Evolutionary conservation across 129 eudicot species (phyloP).

Genomic region (Smallanthus sonchifolius): DNA sequence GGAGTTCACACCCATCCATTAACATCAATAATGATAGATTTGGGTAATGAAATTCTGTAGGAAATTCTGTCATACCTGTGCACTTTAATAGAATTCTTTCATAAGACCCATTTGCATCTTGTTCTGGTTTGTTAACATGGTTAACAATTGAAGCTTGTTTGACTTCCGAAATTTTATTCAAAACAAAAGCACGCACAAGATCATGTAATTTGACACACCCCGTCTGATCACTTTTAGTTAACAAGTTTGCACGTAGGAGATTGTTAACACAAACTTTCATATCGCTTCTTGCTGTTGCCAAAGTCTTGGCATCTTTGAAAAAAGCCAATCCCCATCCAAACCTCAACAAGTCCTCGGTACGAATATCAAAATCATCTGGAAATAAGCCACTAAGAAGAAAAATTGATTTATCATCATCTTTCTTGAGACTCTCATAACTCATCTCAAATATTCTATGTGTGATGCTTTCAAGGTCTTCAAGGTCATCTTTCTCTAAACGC

Average conservation of each 20-base stretch:
- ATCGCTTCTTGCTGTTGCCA: not conserved
- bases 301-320: not conserved
- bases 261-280: not conserved
- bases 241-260: not conserved
- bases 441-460: not conserved
- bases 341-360: not conserved
- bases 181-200: not conserved
- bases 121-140: not conserved
- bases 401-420: not conserved
- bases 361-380: too few species aligned
- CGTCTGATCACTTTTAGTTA: not conserved
- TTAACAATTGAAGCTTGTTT: not conserved
- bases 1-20: not conserved
- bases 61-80: not conserved
- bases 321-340: constrained; percentile 4
- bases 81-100: not conserved
- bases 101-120: not conserved
- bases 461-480: not conserved
- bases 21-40: not conserved
- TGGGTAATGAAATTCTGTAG: not conserved
- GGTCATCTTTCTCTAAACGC: not conserved
- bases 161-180: not conserved
- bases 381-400: too few species aligned
- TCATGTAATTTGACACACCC: not conserved
- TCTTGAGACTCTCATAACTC: not conserved